Evolutionary conservation across 768 basidiomycete genomes (phyloP).

Genomic region (Lentinula lateritia): DNA sequence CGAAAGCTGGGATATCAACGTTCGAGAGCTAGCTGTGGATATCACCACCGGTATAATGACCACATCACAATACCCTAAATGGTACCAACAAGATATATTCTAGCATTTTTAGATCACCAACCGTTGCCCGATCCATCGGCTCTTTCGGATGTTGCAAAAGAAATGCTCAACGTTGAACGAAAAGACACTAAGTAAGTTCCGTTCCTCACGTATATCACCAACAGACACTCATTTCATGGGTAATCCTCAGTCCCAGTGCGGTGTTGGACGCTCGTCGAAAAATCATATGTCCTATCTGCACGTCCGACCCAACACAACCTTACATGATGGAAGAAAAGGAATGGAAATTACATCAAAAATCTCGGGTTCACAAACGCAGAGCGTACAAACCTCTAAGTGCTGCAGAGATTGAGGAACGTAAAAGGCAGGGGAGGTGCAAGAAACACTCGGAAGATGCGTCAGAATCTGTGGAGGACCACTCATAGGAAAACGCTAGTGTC

Average conservation of each 20-base stretch:
- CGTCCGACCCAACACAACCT: constrained; percentile 48
- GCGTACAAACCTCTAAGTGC: constrained; percentile 11
- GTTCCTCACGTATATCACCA: constrained; percentile 11
- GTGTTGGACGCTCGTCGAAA: constrained; percentile 53
- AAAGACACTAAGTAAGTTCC: constrained; percentile 42
- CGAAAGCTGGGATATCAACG: constrained; percentile 53
- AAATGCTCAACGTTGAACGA: constrained; percentile 40
- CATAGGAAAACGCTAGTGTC: too few species aligned
- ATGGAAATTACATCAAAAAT: constrained; percentile 55
- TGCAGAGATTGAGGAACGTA: constrained; percentile 3
- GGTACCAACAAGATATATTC: background rate
- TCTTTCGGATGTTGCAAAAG: constrained; percentile 49
- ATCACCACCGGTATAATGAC: constrained; percentile 42
- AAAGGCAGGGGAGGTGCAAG: background rate
- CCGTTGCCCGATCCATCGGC: constrained; percentile 50
- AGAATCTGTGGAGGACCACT: background rate
- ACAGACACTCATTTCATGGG: constrained; percentile 4
- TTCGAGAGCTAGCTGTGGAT: constrained; percentile 42
- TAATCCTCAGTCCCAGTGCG: constrained; percentile 44
- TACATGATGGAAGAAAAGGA: constrained; percentile 56
- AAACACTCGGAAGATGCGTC: background rate
- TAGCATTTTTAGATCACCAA: constrained; percentile 51
- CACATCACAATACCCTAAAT: background rate
- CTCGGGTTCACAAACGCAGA: constrained; percentile 49
- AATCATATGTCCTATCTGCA: constrained; percentile 58